Conservation (phyloP, 2,329 filamentous ascomycete genomes). For the Beauveria asiatica region DNA sequence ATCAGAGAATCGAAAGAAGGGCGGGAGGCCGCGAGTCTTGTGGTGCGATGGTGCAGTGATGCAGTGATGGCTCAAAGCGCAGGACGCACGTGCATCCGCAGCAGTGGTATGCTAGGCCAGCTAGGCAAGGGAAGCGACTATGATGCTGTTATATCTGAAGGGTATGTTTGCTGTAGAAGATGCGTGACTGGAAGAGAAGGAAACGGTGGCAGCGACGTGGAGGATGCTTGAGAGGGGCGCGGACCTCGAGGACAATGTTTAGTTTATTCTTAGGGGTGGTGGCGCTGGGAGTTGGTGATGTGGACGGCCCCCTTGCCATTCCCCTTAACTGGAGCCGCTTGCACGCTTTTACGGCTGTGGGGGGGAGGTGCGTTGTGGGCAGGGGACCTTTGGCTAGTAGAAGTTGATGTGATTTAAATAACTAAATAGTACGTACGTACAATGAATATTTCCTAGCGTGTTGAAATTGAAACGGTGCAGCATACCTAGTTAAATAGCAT, state of each 20-base stretch:
- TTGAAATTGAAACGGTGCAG: neutral
- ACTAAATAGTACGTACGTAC: too few species aligned
- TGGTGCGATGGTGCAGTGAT: neutral
- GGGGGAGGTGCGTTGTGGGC: neutral
- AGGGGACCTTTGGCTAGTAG: neutral
- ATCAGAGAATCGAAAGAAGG: neutral
- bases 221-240: constrained; percentile 4
- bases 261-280: constrained; percentile 7
- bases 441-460: too few species aligned
- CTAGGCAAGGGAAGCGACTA: neutral
- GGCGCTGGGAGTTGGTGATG: constrained; percentile 7
- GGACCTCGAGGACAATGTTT: constrained; percentile 6
- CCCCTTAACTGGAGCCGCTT: constrained; percentile 6
- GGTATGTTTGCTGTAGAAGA: constrained; percentile 8
- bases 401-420: too few species aligned
- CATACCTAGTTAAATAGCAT: neutral
- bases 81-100: constrained; percentile 7
- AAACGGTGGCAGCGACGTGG: neutral
- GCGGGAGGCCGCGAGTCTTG: neutral
- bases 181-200: neutral
- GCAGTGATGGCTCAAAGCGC: neutral
- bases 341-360: neutral
- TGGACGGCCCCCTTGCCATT: constrained; percentile 10
- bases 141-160: constrained; percentile 8
- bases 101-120: constrained; percentile 6